Percentiles rank a stretch among this genome's conserved stretches.
phyloP scores from a whole-genome alignment of 768 basidiomycete species.

The Lentinula boryana region DNA sequence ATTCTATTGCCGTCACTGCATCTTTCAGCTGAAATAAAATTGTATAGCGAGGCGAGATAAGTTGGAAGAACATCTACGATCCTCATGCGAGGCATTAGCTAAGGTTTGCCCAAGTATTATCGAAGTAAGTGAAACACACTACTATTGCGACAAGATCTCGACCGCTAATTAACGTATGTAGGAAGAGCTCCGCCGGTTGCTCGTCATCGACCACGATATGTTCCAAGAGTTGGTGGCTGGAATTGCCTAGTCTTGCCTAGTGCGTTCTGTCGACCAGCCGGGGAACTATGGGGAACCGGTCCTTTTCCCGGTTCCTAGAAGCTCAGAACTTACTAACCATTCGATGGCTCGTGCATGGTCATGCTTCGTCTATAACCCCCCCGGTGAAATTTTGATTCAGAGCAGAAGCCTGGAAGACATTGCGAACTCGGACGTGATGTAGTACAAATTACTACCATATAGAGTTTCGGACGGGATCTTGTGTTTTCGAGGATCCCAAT shows the following conservation, averaged over 20 bases:
- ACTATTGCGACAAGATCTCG: not conserved
- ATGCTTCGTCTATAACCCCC: not conserved
- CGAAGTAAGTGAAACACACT: not conserved
- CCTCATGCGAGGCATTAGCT: constrained; percentile 3
- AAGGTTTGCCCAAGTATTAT: constrained; percentile 7
- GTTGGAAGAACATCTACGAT: constrained; percentile 1
- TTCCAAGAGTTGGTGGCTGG: constrained; percentile 2
- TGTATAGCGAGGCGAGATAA: not conserved
- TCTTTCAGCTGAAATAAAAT: not conserved
- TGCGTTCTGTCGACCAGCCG: not conserved
- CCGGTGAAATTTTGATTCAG: not conserved
- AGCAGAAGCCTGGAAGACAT: not conserved
- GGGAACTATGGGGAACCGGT: not conserved
- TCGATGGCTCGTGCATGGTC: not conserved
- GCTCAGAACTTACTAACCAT: not conserved
- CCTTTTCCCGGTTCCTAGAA: not conserved
- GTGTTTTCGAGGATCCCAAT: not conserved
- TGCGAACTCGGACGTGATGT: not conserved
- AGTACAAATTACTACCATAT: not conserved
- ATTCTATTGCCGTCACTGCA: constrained; percentile 7
- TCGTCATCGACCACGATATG: not conserved
- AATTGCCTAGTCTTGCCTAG: constrained; percentile 1
- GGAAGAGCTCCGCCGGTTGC: constrained; percentile 1
- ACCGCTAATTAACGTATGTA: not conserved
- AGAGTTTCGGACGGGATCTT: not conserved